These are phyloP conservation scores for Phallus indusiatus DNA, from an alignment of 768 basidiomycete genomes.

Conservation along the genomic window DNA sequence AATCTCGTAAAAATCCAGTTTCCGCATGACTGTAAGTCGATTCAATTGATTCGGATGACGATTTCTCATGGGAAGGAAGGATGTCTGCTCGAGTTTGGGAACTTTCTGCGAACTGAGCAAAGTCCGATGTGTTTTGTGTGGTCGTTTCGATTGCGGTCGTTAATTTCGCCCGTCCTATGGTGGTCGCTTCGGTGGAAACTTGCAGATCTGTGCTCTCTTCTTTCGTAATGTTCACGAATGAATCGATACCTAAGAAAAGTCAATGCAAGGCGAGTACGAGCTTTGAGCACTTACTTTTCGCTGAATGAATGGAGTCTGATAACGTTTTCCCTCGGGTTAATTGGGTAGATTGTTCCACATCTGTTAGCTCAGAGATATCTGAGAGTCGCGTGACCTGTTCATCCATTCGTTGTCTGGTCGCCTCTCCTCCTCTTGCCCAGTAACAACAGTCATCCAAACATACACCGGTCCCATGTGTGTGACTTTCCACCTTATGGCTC, in stretches of 20 bases:
- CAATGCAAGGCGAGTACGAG: neutral
- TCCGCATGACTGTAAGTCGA: neutral
- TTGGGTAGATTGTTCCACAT: neutral
- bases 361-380: neutral
- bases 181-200: neutral
- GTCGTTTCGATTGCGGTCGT: neutral
- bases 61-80: too few relatives aligned
- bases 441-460: neutral
- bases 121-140: too few relatives aligned
- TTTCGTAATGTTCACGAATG: neutral
- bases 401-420: neutral
- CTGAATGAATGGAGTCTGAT: neutral
- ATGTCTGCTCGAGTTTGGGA: too few relatives aligned
- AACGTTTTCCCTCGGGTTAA: neutral
- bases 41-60: neutral
- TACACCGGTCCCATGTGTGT: neutral
- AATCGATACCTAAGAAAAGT: neutral
- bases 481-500: neutral
- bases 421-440: neutral
- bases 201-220: neutral
- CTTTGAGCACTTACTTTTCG: neutral
- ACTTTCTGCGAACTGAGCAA: too few relatives aligned
- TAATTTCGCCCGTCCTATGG: neutral
- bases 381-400: neutral
- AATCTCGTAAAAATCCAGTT: neutral